Base-by-base conservation (phyloP, 257 asterid genomes). In the Capsicum baccatum region DNA sequence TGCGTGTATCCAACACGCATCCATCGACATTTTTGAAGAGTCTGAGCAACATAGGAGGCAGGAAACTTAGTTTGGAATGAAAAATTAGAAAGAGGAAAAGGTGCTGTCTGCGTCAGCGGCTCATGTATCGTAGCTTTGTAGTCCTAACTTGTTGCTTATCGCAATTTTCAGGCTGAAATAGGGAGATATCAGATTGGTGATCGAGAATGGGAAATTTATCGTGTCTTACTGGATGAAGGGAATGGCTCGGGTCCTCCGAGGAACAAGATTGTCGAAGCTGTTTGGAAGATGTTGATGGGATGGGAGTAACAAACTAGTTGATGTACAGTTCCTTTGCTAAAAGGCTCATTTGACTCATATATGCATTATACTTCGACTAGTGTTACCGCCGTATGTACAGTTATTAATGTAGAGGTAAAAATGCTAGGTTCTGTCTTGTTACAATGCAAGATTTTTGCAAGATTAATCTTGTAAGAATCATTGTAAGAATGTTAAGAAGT, bases 271-370 rank as follows among this genome's bases (percentile, higher is more conserved):
- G 92, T 92, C 85, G 92, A 92, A 87, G 92, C 94, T 0, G 98
- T 96, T 37, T 93, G 98, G 98, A 93, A 91, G 88, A 93, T 90
- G 98, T 84, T 96, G 68, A 93, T 92, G 98, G 92, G 93, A 78
- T 93, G 99, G 98, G 87, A 90, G 74, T 91, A 83, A 89, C 35
- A 56, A 39, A 66, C 64, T 35, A 47, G 37, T 37, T 39, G 58
- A 35, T 16, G 83, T 26, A 76, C 48, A 55, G 21, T 79, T 39
- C 37, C n/a, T 60, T n/a, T 9, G 71, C 63, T 69, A 5, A 62
- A 56, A 52, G 19, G 35, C 81, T 80, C 79, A 64, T 84, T 73
- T n/a, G 35, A 60, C 89, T 16, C 79, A 59, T 26, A 39, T 39
- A 4, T 39, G 44, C 44, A 39, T 39, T 39, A 39, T 39, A 39